These are phyloP conservation scores for Sphaerobolus stellatus DNA, from an alignment of 1,284 basidiomycete species.

Conservation along the genomic window DNA sequence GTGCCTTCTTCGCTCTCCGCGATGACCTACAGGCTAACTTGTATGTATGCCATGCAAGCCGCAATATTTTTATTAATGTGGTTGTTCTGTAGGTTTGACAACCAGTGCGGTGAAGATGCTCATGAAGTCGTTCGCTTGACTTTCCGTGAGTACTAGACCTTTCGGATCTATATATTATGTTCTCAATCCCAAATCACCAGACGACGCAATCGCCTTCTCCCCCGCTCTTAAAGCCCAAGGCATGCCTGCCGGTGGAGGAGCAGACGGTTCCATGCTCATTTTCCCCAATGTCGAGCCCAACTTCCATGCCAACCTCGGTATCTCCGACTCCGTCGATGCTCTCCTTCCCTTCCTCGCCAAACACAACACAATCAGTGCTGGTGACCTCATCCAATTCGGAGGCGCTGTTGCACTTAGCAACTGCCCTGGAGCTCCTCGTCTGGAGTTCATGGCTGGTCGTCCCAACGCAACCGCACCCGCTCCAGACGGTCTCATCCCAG, in stretches of 20 bases:
- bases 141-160: constrained; percentile 1
- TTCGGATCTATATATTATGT: neutral
- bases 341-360: constrained; percentile 18
- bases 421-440: constrained; percentile 20
- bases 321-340: constrained; percentile 22
- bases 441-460: constrained; percentile 19
- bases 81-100: neutral
- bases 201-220: neutral
- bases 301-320: constrained; percentile 17
- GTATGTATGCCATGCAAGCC: neutral
- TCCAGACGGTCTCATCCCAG: constrained; percentile 15
- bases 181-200: neutral
- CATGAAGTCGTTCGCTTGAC: neutral
- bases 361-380: constrained; percentile 7
- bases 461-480: constrained; percentile 20
- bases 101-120: neutral
- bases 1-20: constrained; percentile 21
- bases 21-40: constrained; percentile 20
- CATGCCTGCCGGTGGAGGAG: neutral
- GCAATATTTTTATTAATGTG: neutral
- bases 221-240: neutral
- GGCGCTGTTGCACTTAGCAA: constrained; percentile 32
- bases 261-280: constrained; percentile 3
- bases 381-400: constrained; percentile 40
- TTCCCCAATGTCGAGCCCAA: neutral